Conservation (phyloP, 2,329 filamentous ascomycete genomes). For the Fusarium odoratissimum region DNA sequence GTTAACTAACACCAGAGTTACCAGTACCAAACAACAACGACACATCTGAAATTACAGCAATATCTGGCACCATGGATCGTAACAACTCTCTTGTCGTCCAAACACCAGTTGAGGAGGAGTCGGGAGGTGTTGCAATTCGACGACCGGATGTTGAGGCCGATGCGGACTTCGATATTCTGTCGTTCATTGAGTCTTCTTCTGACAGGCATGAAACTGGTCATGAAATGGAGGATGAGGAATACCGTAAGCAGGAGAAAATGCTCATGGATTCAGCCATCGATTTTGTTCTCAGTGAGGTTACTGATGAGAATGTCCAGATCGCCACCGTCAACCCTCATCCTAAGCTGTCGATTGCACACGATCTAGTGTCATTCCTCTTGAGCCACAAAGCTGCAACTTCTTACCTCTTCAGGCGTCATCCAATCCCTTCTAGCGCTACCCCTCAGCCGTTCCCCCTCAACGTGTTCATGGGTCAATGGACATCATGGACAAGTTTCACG, state of each 20-base stretch:
- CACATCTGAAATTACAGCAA: too few species aligned
- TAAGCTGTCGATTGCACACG: not conserved
- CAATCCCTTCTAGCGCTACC: not conserved
- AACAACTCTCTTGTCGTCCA: not conserved
- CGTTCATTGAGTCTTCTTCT: not conserved
- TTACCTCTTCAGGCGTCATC: not conserved
- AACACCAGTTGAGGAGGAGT: fast-evolving
- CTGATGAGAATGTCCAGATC: not conserved
- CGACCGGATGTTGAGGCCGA: not conserved
- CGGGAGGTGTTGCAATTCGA: fast-evolving
- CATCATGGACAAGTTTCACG: not conserved
- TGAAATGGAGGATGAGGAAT: too few species aligned
- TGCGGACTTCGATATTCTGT: not conserved
- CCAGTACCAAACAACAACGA: not conserved
- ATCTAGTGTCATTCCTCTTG: not conserved
- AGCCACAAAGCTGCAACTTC: not conserved
- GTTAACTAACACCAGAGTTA: not conserved
- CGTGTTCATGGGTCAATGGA: not conserved
- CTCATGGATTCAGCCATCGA: too few species aligned
- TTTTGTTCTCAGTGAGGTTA: not conserved
- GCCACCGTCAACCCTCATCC: not conserved
- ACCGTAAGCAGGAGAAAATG: not conserved
- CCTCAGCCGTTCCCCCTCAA: not conserved
- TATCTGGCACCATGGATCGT: not conserved
- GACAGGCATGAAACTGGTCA: not conserved